These are phyloP conservation scores for Miscanthus lutarioriparius DNA, from an alignment of 176 grass and related monocot species.

Conservation along the genomic window DNA sequence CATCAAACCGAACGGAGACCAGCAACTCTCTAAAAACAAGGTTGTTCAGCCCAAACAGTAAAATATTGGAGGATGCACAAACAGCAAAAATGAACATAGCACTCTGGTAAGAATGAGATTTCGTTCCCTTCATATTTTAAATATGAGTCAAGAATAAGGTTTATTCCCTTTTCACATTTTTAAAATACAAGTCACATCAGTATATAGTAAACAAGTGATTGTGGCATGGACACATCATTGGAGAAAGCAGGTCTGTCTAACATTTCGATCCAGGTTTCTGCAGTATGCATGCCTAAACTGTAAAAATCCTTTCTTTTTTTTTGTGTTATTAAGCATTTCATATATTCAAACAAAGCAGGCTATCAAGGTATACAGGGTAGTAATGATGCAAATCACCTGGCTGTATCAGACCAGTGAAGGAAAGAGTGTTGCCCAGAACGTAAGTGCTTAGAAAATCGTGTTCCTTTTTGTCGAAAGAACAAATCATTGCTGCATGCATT, in stretches of 20 bases:
- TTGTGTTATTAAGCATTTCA: constrained; percentile 10
- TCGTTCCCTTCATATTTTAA: not conserved
- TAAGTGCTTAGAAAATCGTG: constrained; percentile 70
- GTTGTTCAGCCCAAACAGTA: constrained; percentile 31
- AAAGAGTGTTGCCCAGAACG: constrained; percentile 84
- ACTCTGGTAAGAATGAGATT: constrained; percentile 17
- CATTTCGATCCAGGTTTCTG: constrained; percentile 29
- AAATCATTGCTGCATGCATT: constrained; percentile 90
- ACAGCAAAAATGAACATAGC: constrained; percentile 14
- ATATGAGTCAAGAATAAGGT: not conserved
- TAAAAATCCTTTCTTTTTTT: not conserved
- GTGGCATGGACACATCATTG: constrained; percentile 13
- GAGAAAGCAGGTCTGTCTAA: constrained; percentile 5
- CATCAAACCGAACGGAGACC: constrained; percentile 90
- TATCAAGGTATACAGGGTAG: constrained; percentile 20
- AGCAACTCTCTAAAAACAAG: constrained; percentile 78
- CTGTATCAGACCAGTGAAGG: constrained; percentile 87
- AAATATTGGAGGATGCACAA: constrained; percentile 22
- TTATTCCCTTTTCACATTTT: not conserved
- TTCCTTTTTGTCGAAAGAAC: constrained; percentile 91
- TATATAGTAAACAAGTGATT: not conserved
- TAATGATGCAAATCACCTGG: constrained; percentile 53
- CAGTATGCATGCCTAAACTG: constrained; percentile 10
- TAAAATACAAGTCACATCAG: not conserved
- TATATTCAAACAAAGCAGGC: constrained; percentile 27